Evolutionary conservation across 225 moss, liverwort and hornwort species (phyloP), one percentile per base, ranked within the genome.

Genomic region (Pseudisothecium myosuroides): DNA sequence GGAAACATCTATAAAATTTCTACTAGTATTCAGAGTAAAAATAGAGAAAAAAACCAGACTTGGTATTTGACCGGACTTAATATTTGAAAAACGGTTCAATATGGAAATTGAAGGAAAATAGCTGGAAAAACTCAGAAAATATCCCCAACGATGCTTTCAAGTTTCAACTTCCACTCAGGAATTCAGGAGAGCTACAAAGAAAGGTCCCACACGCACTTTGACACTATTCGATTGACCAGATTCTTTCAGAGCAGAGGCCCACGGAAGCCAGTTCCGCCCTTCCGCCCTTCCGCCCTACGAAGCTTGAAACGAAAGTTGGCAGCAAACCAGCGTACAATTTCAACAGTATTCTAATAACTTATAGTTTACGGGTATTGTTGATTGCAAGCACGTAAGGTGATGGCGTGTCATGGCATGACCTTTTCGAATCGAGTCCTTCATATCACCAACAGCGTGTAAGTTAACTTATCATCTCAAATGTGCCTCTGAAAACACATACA

Each of bases 11-110:
- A 3, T 2, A 29, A 28, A 45, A 17, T 2, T 28, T 3, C 8
- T 73, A 52, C 52, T 16, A 5, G 16, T 54, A 17, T 5, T 73
- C 0, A 29, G 4, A 28, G 1, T 29, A 17, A 47, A 74, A 29
- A 18, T 6, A 74, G 45, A 73, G 10, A n/a, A 10, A 26, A 18
- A 31, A 45, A 6, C 0, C 0, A 6, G 20, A 73, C 17, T 28
- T 4, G 0, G 1, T 43, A 28, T 4, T 28, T 73, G 6, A 29
- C n/a, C n/a, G n/a, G n/a, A n/a, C n/a, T n/a, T n/a, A n/a, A n/a
- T n/a, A n/a, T n/a, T n/a, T n/a, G n/a, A n/a, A 47, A 74, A 29
- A 1, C 4, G 2, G 45, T 23, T 17, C 29, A 17, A 45, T 8
- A 17, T 6, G 12, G 7, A 0, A 13, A 50, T 50, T 20, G 31